Percentiles rank a stretch among this genome's conserved stretches.
Evolutionary conservation across 2,329 filamentous ascomycete species (phyloP).

Genomic region (Aspergillus clavatus): DNA sequence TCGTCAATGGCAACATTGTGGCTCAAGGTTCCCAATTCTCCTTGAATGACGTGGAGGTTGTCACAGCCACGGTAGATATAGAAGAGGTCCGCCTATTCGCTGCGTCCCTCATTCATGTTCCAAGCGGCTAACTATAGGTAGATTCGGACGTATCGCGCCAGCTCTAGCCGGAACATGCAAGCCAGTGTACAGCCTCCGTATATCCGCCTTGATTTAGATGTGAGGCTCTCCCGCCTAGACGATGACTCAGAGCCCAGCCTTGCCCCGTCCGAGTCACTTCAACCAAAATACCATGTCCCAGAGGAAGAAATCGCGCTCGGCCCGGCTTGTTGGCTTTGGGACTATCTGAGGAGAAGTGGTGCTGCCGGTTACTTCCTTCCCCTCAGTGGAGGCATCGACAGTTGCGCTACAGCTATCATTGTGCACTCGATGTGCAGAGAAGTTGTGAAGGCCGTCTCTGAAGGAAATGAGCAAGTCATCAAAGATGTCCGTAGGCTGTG

Average conservation of each 20-base stretch:
- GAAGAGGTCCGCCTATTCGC: slow-evolving; percentile 60
- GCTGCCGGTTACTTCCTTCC: slow-evolving; percentile 38
- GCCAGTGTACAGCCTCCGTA: slow-evolving; percentile 28
- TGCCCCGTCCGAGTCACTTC: slow-evolving; percentile 42
- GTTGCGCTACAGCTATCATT: slow-evolving; percentile 36
- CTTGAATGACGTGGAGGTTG: slow-evolving; percentile 60
- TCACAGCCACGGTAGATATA: slow-evolving; percentile 62
- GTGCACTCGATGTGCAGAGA: slow-evolving; percentile 39
- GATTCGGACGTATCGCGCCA: slow-evolving; percentile 36
- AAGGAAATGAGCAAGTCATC: slow-evolving; percentile 48
- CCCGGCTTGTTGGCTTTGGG: slow-evolving; percentile 60
- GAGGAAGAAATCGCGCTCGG: slow-evolving; percentile 65
- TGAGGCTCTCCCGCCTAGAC: slow-evolving; percentile 28
- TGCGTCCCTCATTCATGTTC: slow-evolving; percentile 29
- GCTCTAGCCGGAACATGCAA: slow-evolving; percentile 30
- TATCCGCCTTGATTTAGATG: slow-evolving; percentile 36
- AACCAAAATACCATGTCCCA: slow-evolving; percentile 54
- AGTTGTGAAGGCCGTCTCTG: slow-evolving; percentile 31
- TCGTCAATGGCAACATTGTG: slow-evolving; percentile 58
- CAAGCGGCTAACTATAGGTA: neutral
- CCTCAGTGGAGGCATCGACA: slow-evolving; percentile 39
- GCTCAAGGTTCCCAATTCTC: slow-evolving; percentile 64
- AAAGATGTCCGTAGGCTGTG: slow-evolving; percentile 50
- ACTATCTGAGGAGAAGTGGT: slow-evolving; percentile 36
- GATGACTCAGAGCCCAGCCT: slow-evolving; percentile 44